A percentile compares a stretch with the other conserved stretches of the same genome.
phyloP scores from a whole-genome alignment of 441 rosid species.

The Arabidopsis hybrid region DNA sequence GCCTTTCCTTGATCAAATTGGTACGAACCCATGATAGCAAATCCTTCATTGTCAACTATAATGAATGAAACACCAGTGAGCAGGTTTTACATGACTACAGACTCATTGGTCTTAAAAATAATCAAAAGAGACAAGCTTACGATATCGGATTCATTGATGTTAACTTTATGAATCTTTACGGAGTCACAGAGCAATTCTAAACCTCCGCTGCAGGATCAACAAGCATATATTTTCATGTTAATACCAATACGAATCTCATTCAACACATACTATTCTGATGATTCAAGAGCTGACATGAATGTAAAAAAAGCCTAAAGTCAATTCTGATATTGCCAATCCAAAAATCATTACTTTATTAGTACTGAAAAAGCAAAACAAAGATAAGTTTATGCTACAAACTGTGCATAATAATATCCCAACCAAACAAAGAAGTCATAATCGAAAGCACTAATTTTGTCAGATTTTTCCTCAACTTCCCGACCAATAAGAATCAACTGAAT shows the following conservation, averaged over 20 bases:
- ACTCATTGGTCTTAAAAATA: neutral
- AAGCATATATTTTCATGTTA: neutral
- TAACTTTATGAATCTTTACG: neutral
- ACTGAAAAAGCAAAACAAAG: no score
- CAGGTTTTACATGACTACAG: neutral
- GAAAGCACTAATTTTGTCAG: neutral
- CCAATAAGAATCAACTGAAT: neutral
- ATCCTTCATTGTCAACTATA: constrained; percentile 79
- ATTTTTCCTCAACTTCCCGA: neutral
- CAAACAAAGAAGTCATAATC: no score
- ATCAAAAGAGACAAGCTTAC: neutral
- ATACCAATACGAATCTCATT: neutral
- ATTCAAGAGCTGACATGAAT: neutral
- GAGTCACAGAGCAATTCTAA: neutral
- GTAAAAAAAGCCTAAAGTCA: neutral
- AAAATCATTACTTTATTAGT: neutral
- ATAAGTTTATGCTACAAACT: no score
- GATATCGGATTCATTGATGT: neutral
- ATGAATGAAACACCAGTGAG: neutral
- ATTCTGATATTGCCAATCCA: neutral
- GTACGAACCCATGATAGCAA: constrained; percentile 77
- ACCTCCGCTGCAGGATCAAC: neutral
- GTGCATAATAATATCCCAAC: no score
- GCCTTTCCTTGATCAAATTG: constrained; percentile 91
- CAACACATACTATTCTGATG: neutral